Conservation (phyloP, 208 protist genomes). For the Trypanosoma avium region DNA sequence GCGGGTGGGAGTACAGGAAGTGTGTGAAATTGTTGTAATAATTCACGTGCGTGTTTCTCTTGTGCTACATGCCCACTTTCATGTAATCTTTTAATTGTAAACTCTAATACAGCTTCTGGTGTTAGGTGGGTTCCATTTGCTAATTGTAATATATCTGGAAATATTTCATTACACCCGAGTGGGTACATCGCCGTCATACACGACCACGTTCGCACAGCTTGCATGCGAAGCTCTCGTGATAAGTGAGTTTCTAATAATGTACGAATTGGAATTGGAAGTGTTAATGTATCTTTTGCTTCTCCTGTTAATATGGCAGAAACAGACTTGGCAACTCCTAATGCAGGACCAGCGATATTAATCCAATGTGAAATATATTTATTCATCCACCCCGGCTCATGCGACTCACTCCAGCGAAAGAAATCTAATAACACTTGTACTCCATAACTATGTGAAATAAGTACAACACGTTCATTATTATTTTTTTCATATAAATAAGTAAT, state of each 20-base stretch:
- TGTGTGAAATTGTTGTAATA: slow-evolving; percentile 33
- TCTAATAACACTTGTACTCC: slow-evolving; percentile 73
- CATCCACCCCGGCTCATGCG: slow-evolving; percentile 71
- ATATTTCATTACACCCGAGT: slow-evolving; percentile 51
- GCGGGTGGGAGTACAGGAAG: slow-evolving; percentile 78
- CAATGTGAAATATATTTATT: slow-evolving; percentile 83
- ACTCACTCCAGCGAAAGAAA: slow-evolving; percentile 89
- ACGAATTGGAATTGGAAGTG: slow-evolving; percentile 52
- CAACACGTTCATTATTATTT: slow-evolving; percentile 56
- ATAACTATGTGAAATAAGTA: slow-evolving; percentile 91
- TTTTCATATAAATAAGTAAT: slow-evolving; percentile 74
- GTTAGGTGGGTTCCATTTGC: slow-evolving; percentile 55
- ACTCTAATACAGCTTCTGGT: slow-evolving; percentile 18
- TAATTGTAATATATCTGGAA: slow-evolving; percentile 44
- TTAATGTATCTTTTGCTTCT: slow-evolving; percentile 87
- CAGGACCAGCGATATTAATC: slow-evolving; percentile 81
- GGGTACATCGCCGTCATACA: slow-evolving; percentile 77
- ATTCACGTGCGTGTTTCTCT: slow-evolving; percentile 29
- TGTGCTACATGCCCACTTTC: slow-evolving; percentile 57
- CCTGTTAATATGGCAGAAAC: slow-evolving; percentile 75
- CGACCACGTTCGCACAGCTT: slow-evolving; percentile 72
- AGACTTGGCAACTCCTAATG: slow-evolving; percentile 83
- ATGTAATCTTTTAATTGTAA: slow-evolving; percentile 35
- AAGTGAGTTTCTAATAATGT: slow-evolving; percentile 82
- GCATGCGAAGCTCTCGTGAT: slow-evolving; percentile 53